phyloP scores from a whole-genome alignment of 805 yeast genomes.

The Saccharomycopsis selenospora region DNA sequence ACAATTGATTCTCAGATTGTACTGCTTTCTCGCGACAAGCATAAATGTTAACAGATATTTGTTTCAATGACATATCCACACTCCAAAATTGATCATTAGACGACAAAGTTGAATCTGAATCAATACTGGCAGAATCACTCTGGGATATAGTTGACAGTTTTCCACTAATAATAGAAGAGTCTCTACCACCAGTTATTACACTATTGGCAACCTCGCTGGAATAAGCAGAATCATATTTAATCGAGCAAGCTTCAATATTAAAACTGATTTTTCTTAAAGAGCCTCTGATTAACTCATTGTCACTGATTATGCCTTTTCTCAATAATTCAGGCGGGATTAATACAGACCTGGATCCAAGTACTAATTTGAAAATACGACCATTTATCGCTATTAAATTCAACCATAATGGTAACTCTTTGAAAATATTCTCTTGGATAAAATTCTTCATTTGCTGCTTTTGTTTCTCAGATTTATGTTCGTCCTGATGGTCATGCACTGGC shows the following conservation, averaged over 20 bases:
- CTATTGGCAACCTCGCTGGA: background rate
- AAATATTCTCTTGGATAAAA: slow-evolving; percentile 21
- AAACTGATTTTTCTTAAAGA: slow-evolving; percentile 14
- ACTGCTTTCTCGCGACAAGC: background rate
- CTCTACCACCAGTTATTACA: background rate
- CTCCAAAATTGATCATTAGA: background rate
- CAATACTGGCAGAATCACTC: background rate
- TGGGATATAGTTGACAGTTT: background rate
- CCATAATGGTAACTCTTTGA: slow-evolving; percentile 31
- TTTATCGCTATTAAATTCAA: slow-evolving; percentile 27
- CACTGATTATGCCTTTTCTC: slow-evolving; percentile 28
- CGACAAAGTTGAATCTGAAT: background rate
- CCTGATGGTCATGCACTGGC: slow-evolving; percentile 21
- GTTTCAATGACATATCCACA: background rate
- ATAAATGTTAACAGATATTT: background rate
- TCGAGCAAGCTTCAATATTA: background rate
- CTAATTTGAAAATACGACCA: slow-evolving; percentile 24
- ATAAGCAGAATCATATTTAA: background rate
- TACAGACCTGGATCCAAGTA: slow-evolving; percentile 38
- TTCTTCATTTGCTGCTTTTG: slow-evolving; percentile 1
- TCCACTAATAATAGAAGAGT: background rate
- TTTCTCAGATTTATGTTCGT: slow-evolving; percentile 20
- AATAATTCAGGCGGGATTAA: slow-evolving; percentile 35
- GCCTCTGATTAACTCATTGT: slow-evolving; percentile 29
- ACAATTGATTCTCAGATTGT: background rate